Evolutionary conservation across 139 green algal genomes (phyloP).

Genomic region (Tetraselmis striata): DNA sequence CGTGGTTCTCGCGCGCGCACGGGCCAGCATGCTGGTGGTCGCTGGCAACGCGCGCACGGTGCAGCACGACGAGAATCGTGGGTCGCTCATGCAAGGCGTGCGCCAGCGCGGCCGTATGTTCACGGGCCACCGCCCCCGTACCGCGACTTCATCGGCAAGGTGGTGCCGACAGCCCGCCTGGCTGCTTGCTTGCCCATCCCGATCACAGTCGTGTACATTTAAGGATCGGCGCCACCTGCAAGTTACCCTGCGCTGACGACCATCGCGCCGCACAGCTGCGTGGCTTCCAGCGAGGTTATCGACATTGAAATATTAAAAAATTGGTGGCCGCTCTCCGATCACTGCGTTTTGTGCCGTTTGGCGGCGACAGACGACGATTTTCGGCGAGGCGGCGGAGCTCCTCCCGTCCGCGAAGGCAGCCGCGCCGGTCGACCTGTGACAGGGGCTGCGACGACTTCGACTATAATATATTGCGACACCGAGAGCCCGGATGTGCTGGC

Average conservation of each 20-base stretch:
- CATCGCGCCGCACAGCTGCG: no score
- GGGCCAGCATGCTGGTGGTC: constrained; percentile 72
- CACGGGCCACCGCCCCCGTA: constrained; percentile 15
- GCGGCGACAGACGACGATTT: background rate
- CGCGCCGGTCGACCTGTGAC: background rate
- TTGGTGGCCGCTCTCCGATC: no score
- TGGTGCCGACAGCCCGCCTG: no score
- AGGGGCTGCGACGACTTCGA: background rate
- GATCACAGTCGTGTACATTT: no score
- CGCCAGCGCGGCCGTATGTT: constrained; percentile 20
- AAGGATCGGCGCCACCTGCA: no score
- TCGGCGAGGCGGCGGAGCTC: background rate
- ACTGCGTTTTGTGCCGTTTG: no score
- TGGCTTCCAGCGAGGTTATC: no score
- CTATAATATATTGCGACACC: background rate
- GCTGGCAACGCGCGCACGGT: constrained; percentile 58
- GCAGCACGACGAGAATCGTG: constrained; percentile 43
- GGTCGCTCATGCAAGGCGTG: constrained; percentile 27
- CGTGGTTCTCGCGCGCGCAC: constrained; percentile 78
- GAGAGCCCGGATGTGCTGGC: background rate
- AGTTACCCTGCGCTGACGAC: no score
- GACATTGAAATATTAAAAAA: no score
- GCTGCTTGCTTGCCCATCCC: no score
- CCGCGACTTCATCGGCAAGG: constrained; percentile 20
- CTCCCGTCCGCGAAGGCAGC: background rate